A percentile compares a stretch with the other conserved stretches of the same genome.
phyloP scores from a whole-genome alignment of 2,329 filamentous ascomycete genomes.

The Xylariaceae sp. region DNA sequence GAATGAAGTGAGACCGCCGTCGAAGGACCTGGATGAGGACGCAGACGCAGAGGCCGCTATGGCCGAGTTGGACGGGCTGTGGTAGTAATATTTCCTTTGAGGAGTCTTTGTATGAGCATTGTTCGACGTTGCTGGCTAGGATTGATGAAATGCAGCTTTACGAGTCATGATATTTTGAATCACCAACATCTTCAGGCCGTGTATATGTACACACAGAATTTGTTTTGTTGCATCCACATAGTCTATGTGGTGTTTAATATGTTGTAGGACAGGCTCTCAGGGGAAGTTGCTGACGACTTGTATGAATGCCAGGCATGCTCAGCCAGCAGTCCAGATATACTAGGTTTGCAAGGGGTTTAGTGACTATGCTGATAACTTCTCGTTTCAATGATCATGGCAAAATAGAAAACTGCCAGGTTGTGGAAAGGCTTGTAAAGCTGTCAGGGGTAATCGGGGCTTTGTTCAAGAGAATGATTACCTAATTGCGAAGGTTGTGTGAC shows the following conservation, averaged over 20 bases:
- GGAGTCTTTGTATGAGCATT: too few relatives aligned
- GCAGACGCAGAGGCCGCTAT: conserved; percentile 19
- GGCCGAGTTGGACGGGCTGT: conserved; percentile 46
- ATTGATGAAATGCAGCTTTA: neutral
- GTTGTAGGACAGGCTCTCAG: too few relatives aligned
- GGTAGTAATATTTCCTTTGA: conserved; percentile 31
- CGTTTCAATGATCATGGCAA: neutral
- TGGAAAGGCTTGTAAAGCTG: neutral
- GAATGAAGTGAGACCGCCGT: neutral
- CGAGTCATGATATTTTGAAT: too few relatives aligned
- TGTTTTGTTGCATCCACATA: too few relatives aligned
- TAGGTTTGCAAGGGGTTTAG: neutral
- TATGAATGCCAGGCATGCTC: too few relatives aligned
- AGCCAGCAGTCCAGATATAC: too few relatives aligned
- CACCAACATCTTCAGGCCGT: too few relatives aligned
- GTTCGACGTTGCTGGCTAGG: conserved; percentile 4
- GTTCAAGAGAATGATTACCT: neutral
- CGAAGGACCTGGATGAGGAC: conserved; percentile 1
- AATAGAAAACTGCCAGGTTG: neutral
- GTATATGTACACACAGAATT: too few relatives aligned
- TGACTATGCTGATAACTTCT: too few relatives aligned
- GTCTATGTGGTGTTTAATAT: too few relatives aligned
- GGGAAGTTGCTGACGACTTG: too few relatives aligned
- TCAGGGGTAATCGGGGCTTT: neutral
- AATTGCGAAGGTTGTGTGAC: neutral